Evolutionary conservation across 129 eudicot species (phyloP).

Genomic region (Oenanthe sinensis): DNA sequence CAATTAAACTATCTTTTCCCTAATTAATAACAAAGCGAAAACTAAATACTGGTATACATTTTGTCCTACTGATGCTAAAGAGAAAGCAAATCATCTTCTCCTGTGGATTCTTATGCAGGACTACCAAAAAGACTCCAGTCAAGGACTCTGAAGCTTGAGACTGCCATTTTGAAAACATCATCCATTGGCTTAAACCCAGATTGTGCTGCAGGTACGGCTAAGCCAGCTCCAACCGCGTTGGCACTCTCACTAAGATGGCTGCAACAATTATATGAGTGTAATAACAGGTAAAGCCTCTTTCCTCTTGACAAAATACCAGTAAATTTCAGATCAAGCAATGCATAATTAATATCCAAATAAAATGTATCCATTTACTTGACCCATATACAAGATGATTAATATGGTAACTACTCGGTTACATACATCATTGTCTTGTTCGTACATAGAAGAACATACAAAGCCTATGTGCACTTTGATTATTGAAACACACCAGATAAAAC

Average conservation of each 20-base stretch:
- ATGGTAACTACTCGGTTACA: no score
- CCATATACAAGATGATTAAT: not conserved
- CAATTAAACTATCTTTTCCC: not conserved
- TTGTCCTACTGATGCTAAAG: not conserved
- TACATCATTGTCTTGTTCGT: no score
- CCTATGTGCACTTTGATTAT: not conserved
- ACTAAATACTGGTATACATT: not conserved
- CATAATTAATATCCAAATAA: not conserved
- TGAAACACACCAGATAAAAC: not conserved
- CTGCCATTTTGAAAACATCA: constrained; percentile 62
- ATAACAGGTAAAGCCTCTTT: not conserved
- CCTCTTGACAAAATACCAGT: not conserved
- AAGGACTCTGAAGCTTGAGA: constrained; percentile 63
- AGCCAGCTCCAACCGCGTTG: constrained; percentile 72
- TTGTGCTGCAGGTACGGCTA: no score
- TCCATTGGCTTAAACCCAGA: constrained; percentile 61
- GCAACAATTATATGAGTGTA: constrained; percentile 17
- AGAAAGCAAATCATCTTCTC: not conserved
- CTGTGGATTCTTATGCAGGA: constrained; percentile 7
- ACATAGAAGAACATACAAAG: not conserved
- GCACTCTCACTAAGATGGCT: constrained; percentile 96
- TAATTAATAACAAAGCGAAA: not conserved
- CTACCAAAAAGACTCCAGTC: constrained; percentile 75
- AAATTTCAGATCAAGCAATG: not conserved
- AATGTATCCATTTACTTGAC: not conserved